These are phyloP conservation scores for Lanmaoa rubissima DNA, from an alignment of 768 basidiomycete species.

Conservation along the genomic window DNA sequence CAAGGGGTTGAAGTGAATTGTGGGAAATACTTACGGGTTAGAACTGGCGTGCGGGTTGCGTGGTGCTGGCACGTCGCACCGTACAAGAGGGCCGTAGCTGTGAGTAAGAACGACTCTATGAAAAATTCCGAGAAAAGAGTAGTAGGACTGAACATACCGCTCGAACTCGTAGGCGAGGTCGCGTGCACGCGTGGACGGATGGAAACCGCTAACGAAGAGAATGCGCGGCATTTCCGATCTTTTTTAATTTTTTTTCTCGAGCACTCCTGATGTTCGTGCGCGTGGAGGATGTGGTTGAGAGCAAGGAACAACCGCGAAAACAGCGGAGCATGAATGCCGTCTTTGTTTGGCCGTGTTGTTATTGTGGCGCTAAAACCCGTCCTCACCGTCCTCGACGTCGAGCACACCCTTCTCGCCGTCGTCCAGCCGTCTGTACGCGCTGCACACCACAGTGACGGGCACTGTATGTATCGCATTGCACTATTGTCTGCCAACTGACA, in stretches of 20 bases:
- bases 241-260: slow-evolving; percentile 2
- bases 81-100: slow-evolving; percentile 79
- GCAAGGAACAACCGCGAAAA: slow-evolving; percentile 19
- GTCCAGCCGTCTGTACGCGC: background rate
- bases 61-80: slow-evolving; percentile 88
- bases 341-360: slow-evolving; percentile 33
- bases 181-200: slow-evolving; percentile 76
- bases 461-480: background rate
- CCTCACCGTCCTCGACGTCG: slow-evolving; percentile 3
- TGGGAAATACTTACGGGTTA: slow-evolving; percentile 70
- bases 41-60: slow-evolving; percentile 71
- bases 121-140: slow-evolving; percentile 3
- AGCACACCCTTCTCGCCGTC: background rate
- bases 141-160: slow-evolving; percentile 45
- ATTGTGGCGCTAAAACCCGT: slow-evolving; percentile 33
- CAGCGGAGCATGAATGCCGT: slow-evolving; percentile 32
- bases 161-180: slow-evolving; percentile 88
- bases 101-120: background rate
- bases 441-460: background rate
- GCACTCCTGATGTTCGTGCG: background rate
- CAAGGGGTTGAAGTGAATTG: slow-evolving; percentile 28
- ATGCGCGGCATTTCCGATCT: slow-evolving; percentile 64
- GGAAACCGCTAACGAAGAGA: slow-evolving; percentile 84
- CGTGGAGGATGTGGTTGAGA: slow-evolving; percentile 25
- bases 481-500: background rate